These are phyloP conservation scores for Helianthus tuberosus DNA, from an alignment of 129 eudicot species.

Conservation along the genomic window DNA sequence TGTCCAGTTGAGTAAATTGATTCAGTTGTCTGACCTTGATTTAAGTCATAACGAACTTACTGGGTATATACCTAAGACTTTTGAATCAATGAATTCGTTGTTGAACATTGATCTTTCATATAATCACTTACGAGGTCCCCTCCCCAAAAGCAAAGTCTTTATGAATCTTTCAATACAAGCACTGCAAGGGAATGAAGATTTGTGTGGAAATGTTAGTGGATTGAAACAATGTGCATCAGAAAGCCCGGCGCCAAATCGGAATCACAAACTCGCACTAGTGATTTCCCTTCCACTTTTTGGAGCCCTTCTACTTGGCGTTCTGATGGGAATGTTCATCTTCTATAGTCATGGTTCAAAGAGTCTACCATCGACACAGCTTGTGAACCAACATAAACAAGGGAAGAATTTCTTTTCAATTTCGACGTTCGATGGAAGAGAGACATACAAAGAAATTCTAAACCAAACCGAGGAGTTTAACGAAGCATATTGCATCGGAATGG, in stretches of 20 bases:
- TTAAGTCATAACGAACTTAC: constrained; percentile 33
- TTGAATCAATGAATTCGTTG: neutral
- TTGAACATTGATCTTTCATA: constrained; percentile 28
- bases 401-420: constrained; percentile 13
- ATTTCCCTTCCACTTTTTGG: constrained; percentile 32
- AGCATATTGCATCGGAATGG: constrained; percentile 35
- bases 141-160: constrained; percentile 36
- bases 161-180: constrained; percentile 19
- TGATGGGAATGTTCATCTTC: neutral
- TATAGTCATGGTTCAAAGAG: constrained; percentile 14
- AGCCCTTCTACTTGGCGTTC: constrained; percentile 23
- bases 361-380: neutral
- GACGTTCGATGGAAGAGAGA: constrained; percentile 20
- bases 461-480: constrained; percentile 30
- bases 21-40: constrained; percentile 20
- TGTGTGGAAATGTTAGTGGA: constrained; percentile 35
- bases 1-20: constrained; percentile 5
- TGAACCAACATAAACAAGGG: neutral
- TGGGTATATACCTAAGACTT: constrained; percentile 31
- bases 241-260: neutral
- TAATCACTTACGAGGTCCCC: constrained; percentile 29
- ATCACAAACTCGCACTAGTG: constrained; percentile 5
- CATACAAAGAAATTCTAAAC: constrained; percentile 21
- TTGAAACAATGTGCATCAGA: constrained; percentile 12
- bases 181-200: constrained; percentile 32